Evolutionary conservation across 176 grass and related monocot species (phyloP), one percentile per base, ranked within the genome.

Genomic region (Carex parvula): DNA sequence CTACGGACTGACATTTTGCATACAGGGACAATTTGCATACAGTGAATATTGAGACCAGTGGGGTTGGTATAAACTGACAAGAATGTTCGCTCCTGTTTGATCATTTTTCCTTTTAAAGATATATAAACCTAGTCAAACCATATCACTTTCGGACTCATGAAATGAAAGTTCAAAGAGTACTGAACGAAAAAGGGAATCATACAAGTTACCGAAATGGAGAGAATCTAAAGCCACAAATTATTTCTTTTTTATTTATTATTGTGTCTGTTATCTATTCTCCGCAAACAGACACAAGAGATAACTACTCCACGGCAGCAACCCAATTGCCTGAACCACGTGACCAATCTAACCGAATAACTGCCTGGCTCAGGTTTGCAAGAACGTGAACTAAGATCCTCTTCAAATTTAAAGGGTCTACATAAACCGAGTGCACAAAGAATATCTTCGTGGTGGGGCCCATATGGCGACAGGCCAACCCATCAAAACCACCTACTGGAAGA

Each of bases 211-310:
- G 63, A 66, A 66, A 13, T 33, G 13, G 64, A 66, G 29, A 66
- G 29, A 66, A 66, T 32, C 26, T 12, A 33, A 16, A 30, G 4
- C 64, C 29, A 65, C 63, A 16, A 5, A 39, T 16, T 59, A 59
- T 59, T 59, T 59, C 6, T 16, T 62, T 62, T 62, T 62, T 62
- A 24, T 22, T 61, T 61, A 46, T 48, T 48, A 48, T 48, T 48
- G 9, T 48, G 44, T 20, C n/a, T 62, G 60, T 20, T 9, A 41
- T 41, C 16, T 70, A 42, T 76, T 55, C 30, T 55, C 46, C 17
- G 71, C 46, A 30, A 75, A 21, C 12, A 30, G 70, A 74, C 42
- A 53, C 17, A 20, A 72, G 69, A 72, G 70, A 73, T 73, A 73
- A 73, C 70, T 48, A 12, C 41, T 73, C 35, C 33, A 14, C 8